phyloP scores from a whole-genome alignment of 208 protist genomes.

The Lotmaria passim region DNA sequence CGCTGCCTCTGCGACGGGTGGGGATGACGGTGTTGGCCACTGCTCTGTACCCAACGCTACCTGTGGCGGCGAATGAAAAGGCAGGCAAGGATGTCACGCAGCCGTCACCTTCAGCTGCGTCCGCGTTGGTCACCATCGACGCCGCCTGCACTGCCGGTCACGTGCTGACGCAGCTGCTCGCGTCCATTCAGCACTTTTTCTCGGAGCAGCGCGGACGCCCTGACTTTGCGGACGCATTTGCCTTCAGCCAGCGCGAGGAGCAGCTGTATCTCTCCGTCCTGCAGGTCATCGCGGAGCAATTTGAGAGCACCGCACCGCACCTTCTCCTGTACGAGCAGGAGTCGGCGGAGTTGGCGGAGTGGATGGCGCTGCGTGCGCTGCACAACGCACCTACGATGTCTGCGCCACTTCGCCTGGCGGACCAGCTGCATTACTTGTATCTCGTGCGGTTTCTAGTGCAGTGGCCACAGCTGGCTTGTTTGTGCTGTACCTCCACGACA shows the following conservation, averaged over 20 bases:
- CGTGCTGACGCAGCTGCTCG: constrained; percentile 62
- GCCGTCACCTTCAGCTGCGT: background rate
- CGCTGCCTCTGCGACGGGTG: constrained; percentile 63
- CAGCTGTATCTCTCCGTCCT: constrained; percentile 62
- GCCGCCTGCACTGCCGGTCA: constrained; percentile 45
- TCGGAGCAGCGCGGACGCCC: constrained; percentile 41
- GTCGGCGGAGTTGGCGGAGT: constrained; percentile 65
- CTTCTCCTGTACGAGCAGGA: constrained; percentile 78
- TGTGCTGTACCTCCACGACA: constrained; percentile 55
- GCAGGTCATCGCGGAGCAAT: constrained; percentile 52
- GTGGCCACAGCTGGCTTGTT: constrained; percentile 76
- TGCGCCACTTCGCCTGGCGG: background rate
- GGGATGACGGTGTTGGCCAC: constrained; percentile 24
- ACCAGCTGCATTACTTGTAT: constrained; percentile 66
- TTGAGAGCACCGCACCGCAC: constrained; percentile 56
- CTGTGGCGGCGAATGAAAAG: background rate
- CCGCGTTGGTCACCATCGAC: constrained; percentile 17
- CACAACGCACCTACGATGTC: background rate
- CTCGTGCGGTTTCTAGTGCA: constrained; percentile 85
- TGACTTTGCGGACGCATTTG: constrained; percentile 74
- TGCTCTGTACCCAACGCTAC: constrained; percentile 30
- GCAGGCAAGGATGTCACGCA: background rate
- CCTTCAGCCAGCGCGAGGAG: constrained; percentile 70
- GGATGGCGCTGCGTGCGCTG: constrained; percentile 36
- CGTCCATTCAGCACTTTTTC: constrained; percentile 58